Percentiles rank a stretch among this genome's conserved stretches.
Evolutionary conservation across 208 protist species (phyloP).

Genomic region (Crithidia bombi): DNA sequence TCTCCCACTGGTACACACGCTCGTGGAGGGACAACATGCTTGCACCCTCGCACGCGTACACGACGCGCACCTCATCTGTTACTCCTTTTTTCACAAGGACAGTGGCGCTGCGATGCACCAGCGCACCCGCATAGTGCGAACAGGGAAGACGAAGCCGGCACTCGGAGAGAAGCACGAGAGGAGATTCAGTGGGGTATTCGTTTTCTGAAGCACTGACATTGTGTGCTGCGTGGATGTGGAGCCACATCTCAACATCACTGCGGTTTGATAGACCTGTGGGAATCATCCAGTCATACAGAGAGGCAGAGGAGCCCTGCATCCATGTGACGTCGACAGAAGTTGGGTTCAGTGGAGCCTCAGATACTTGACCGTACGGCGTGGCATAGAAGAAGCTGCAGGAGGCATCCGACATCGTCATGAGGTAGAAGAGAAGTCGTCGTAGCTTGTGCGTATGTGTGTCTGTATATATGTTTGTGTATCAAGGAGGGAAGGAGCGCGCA

Average conservation of each 20-base stretch:
- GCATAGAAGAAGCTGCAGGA: slow-evolving; percentile 19
- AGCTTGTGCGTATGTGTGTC: too few species aligned
- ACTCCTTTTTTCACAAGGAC: background rate
- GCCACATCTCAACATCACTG: slow-evolving; percentile 10
- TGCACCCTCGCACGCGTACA: slow-evolving; percentile 15
- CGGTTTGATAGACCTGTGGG: background rate
- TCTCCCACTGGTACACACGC: slow-evolving; percentile 12
- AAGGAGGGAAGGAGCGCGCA: too few species aligned
- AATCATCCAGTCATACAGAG: slow-evolving; percentile 13
- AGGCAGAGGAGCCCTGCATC: slow-evolving; percentile 7
- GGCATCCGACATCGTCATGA: background rate
- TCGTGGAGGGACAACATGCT: slow-evolving; percentile 19
- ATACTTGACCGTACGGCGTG: too few species aligned
- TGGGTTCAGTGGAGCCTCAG: background rate
- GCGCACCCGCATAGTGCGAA: background rate
- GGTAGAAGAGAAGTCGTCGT: too few species aligned
- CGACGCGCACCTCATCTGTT: background rate
- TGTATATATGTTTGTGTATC: too few species aligned
- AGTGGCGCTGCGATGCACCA: background rate
- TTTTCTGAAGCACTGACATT: background rate
- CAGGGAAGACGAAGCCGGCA: slow-evolving; percentile 16
- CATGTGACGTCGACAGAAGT: slow-evolving; percentile 1
- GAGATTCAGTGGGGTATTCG: background rate
- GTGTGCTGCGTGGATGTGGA: slow-evolving; percentile 6
- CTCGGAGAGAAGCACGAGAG: background rate